These are phyloP conservation scores for Gaeumannomyces tritici DNA, from an alignment of 2,329 filamentous ascomycete genomes.

Conservation along the genomic window DNA sequence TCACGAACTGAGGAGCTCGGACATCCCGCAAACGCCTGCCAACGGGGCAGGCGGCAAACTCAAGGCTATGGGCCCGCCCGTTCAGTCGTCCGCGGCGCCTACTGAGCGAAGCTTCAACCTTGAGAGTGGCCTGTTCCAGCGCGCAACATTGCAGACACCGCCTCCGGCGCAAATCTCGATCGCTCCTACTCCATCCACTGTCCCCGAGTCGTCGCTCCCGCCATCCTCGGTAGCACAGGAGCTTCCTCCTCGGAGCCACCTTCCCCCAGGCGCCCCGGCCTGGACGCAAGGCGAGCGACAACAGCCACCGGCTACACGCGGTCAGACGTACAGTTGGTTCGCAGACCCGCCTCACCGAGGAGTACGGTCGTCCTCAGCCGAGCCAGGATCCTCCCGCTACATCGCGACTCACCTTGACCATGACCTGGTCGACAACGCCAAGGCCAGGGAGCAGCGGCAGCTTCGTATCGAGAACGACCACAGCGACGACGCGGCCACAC, in stretches of 20 bases:
- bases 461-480: background rate
- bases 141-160: background rate
- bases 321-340: slow-evolving; percentile 1
- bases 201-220: background rate
- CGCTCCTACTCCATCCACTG: background rate
- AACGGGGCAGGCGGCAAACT: background rate
- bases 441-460: background rate
- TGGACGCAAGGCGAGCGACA: background rate
- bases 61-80: background rate
- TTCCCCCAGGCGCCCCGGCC: background rate
- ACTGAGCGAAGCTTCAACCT: slow-evolving; percentile 4
- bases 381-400: background rate
- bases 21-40: background rate
- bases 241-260: background rate
- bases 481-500: background rate
- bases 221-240: background rate
- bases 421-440: background rate
- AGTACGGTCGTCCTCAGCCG: background rate
- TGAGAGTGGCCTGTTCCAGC: slow-evolving; percentile 1
- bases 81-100: background rate
- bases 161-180: background rate
- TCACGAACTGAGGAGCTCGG: background rate
- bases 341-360: background rate
- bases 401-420: background rate
- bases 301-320: background rate